Evolutionary conservation across 805 yeast species (phyloP), one percentile per base, ranked within the genome.

Genomic region (Hanseniaspora nectarophila): DNA sequence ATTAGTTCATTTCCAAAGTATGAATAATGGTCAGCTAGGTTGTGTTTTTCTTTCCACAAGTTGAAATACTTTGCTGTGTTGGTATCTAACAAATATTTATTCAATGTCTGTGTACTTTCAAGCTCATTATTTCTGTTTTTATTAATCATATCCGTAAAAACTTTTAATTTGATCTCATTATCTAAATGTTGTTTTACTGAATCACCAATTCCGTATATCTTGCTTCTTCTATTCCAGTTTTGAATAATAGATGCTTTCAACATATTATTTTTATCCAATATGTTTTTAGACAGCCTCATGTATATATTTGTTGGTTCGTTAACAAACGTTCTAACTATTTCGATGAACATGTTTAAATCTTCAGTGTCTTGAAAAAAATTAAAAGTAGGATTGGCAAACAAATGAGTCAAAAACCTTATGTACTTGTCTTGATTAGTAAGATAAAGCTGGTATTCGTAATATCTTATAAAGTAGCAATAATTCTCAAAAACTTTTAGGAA

Each of bases 401-500:
- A n/a, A 24, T 20, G 21, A 2, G n/a, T 28, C 9, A 49, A 24
- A 28, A 42, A 49, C 5, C 32, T 34, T 3, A 49, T 49, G 26
- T 49, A 49, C 20, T 49, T 49, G 35, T 49, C 53, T 23, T 26
- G 16, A 42, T 49, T 42, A 8, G 29, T 12, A 28, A 32, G 28
- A 24, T 49, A 49, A 15, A 49, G 29, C 23, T 49, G 46, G 13
- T 34, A 23, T 16, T 49, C 53, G 28, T 49, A 49, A 15, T 32
- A 18, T n/a, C 46, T 49, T 28, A 49, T 42, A 28, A 49, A 42
- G 31, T 42, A 49, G 20, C 46, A 40, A 28, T 49, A 49, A 21
- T 34, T 42, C 7, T 49, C 53, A 42, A 49, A 49, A 15, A 49
- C 34, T 15, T 34, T 49, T 4, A 42, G 20, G 24, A 49, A 47